phyloP scores from a whole-genome alignment of 2,329 filamentous ascomycete genomes.

The Alternaria longipes region DNA sequence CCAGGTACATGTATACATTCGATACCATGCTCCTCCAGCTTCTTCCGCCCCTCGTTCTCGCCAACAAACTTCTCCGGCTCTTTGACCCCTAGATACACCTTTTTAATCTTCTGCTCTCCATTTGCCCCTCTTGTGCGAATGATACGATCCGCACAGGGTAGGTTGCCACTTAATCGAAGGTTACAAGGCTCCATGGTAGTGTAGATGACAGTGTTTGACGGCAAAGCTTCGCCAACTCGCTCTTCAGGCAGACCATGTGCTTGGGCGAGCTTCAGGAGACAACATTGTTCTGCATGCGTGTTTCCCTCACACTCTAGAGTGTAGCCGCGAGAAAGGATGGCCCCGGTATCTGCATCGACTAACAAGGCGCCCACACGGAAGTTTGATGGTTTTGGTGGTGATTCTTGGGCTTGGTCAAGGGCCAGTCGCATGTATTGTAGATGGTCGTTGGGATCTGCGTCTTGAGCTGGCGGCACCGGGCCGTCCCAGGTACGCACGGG shows the following conservation, averaged over 20 bases:
- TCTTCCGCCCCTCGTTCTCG: constrained; percentile 76
- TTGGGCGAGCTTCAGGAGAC: constrained; percentile 74
- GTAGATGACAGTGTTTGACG: constrained; percentile 73
- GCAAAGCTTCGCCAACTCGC: constrained; percentile 61
- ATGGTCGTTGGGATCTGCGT: constrained; percentile 41
- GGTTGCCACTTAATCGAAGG: constrained; percentile 75
- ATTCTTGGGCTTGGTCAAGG: constrained; percentile 77
- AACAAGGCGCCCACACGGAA: constrained; percentile 96
- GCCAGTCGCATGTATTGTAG: constrained; percentile 72
- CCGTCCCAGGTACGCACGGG: constrained; percentile 34
- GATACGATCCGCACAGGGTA: constrained; percentile 82
- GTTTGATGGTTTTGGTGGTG: constrained; percentile 87
- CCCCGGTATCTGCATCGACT: constrained; percentile 65
- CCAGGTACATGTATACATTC: constrained; percentile 76
- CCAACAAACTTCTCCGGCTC: constrained; percentile 93
- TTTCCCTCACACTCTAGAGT: constrained; percentile 91
- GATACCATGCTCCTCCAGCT: constrained; percentile 76
- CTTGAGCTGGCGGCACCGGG: constrained; percentile 24
- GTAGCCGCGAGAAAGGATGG: constrained; percentile 81
- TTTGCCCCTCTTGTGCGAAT: constrained; percentile 57
- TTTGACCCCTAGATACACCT: constrained; percentile 85
- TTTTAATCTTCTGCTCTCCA: constrained; percentile 69
- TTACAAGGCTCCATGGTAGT: constrained; percentile 93
- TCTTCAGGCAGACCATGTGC: constrained; percentile 59
- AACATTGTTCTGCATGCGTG: constrained; percentile 96